These are phyloP conservation scores for Pneumocystis jirovecii DNA, from an alignment of 1,139 yeast species.

Conservation along the genomic window DNA sequence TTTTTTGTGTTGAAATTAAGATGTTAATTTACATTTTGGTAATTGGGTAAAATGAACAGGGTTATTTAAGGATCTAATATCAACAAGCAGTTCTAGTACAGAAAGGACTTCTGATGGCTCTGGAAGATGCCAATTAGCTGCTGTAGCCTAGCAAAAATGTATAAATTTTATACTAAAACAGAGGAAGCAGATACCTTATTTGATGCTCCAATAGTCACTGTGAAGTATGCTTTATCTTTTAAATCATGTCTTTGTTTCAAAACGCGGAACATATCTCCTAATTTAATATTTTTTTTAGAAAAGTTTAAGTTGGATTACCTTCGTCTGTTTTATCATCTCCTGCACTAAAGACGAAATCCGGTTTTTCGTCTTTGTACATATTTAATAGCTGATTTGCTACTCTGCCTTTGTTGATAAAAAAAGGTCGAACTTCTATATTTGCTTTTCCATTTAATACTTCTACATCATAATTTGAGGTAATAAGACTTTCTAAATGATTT, in stretches of 20 bases:
- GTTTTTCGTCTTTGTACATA: conserved; percentile 32
- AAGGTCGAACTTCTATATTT: conserved; percentile 88
- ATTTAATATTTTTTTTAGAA: neutral
- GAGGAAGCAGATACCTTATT: neutral
- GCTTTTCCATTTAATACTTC: conserved; percentile 98
- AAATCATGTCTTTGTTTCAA: neutral
- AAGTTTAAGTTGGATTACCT: conserved; percentile 29
- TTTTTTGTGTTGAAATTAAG: neutral
- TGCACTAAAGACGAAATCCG: conserved; percentile 74
- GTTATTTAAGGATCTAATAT: neutral
- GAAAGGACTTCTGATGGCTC: neutral
- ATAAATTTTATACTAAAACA: neutral
- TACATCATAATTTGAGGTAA: conserved; percentile 58
- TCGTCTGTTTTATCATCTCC: conserved; percentile 98
- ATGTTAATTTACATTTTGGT: neutral
- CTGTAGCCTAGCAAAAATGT: neutral
- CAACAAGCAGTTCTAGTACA: neutral
- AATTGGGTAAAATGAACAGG: neutral
- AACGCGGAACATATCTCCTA: neutral
- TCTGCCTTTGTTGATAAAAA: conserved; percentile 89
- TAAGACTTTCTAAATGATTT: conserved; percentile 43
- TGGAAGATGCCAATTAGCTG: neutral
- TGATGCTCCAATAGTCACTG: neutral
- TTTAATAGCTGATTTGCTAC: conserved; percentile 64
- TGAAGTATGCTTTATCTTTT: neutral